A percentile compares a stretch with the other conserved stretches of the same genome.
These are phyloP conservation scores for Meripilus lineatus DNA, from an alignment of 1,284 basidiomycete species.

Conservation along the genomic window DNA sequence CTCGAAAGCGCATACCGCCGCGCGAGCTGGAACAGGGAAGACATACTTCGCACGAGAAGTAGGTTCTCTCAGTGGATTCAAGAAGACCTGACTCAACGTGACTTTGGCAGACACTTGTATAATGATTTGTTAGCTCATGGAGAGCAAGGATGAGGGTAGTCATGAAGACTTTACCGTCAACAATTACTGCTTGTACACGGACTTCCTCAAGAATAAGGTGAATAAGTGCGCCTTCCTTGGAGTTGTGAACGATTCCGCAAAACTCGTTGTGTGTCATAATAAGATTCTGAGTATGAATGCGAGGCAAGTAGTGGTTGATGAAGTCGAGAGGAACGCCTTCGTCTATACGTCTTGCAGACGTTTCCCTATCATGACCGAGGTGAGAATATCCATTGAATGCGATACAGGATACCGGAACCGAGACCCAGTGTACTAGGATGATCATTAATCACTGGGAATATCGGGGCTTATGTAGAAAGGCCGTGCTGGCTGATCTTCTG, in stretches of 20 bases:
- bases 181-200: not conserved
- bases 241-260: not conserved
- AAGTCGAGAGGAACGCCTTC: no score
- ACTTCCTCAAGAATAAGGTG: not conserved
- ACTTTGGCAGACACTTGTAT: conserved; percentile 44
- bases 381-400: no score
- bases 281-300: no score
- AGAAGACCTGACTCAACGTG: conserved; percentile 42
- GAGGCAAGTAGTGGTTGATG: no score
- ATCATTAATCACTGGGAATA: no score
- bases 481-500: no score
- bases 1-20: conserved; percentile 45
- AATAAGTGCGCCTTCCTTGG: not conserved
- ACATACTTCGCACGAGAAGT: conserved; percentile 39
- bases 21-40: conserved; percentile 53
- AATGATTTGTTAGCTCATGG: not conserved
- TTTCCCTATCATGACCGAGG: no score
- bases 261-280: no score
- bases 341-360: no score
- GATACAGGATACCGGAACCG: no score
- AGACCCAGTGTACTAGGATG: no score
- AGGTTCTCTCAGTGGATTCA: conserved; percentile 34
- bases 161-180: not conserved
- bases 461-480: no score
- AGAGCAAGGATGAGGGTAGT: not conserved